phyloP scores from a whole-genome alignment of 2,329 filamentous ascomycete species.

The Pseudopithomyces chartarum region DNA sequence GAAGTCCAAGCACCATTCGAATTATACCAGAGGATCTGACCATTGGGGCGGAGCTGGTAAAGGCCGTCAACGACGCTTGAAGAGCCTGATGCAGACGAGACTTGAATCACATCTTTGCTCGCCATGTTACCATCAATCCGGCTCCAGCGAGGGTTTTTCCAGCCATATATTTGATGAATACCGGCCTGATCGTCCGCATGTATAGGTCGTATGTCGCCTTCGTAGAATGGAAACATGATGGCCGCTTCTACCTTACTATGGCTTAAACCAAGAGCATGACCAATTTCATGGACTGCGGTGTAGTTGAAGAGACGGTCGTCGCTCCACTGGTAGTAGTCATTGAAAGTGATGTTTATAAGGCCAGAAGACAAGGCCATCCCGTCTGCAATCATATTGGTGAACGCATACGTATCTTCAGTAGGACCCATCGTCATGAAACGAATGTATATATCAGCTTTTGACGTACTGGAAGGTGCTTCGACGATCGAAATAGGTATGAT shows the following conservation, averaged over 20 bases:
- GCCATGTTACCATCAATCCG: constrained; percentile 25
- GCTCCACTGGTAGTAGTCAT: constrained; percentile 33
- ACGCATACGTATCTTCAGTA: constrained; percentile 27
- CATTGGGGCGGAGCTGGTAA: constrained; percentile 32
- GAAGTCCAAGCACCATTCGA: constrained; percentile 22
- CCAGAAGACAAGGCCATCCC: constrained; percentile 26
- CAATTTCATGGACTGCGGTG: constrained; percentile 35
- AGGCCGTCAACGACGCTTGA: constrained; percentile 24
- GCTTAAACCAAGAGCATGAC: constrained; percentile 33
- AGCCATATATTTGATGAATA: constrained; percentile 34
- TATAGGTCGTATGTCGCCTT: constrained; percentile 24
- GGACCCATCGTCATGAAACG: constrained; percentile 26
- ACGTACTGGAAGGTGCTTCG: constrained; percentile 16
- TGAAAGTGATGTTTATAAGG: constrained; percentile 36
- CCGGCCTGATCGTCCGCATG: constrained; percentile 36
- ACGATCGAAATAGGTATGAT: constrained; percentile 25
- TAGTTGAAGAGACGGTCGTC: constrained; percentile 34
- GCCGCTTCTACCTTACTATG: constrained; percentile 35
- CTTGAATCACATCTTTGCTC: constrained; percentile 22
- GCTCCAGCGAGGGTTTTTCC: constrained; percentile 32
- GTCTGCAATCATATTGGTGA: constrained; percentile 31
- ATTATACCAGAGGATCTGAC: constrained; percentile 28
- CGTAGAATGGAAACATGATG: constrained; percentile 37
- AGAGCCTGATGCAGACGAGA: constrained; percentile 17
- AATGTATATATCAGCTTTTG: constrained; percentile 31